A percentile compares a stretch with the other conserved stretches of the same genome.
Conservation (phyloP, 768 basidiomycete genomes). For the Cystobasidium ongulense region DNA sequence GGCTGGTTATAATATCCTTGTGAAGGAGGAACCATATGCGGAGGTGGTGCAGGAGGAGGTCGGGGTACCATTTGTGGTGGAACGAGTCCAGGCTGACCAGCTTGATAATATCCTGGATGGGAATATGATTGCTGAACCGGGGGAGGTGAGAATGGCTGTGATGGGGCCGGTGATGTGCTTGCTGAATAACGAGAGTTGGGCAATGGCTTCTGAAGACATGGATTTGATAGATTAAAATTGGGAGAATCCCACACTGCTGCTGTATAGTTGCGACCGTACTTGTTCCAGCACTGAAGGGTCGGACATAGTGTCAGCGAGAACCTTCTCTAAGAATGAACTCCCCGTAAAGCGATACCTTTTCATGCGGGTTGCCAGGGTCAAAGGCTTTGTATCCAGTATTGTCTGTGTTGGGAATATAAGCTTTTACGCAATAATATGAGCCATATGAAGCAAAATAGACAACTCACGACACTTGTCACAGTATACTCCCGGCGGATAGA, state of each 20-base stretch:
- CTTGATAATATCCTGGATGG: constrained; percentile 21
- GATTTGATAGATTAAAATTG: constrained; percentile 27
- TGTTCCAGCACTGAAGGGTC: constrained; percentile 20
- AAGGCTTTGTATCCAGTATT: constrained; percentile 28
- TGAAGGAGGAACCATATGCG: neutral
- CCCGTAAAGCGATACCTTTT: neutral
- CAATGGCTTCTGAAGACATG: constrained; percentile 21
- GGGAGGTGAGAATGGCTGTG: neutral
- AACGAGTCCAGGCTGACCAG: neutral
- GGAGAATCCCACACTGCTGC: constrained; percentile 5
- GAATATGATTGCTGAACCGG: neutral
- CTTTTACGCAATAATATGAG: neutral
- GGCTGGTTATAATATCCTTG: neutral
- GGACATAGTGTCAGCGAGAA: neutral
- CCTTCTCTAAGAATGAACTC: neutral
- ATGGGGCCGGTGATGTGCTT: neutral
- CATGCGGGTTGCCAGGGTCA: constrained; percentile 15
- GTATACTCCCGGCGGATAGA: constrained; percentile 4
- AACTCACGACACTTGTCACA: constrained; percentile 29
- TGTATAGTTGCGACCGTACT: constrained; percentile 17
- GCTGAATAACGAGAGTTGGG: constrained; percentile 20
- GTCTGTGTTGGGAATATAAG: neutral
- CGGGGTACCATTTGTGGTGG: neutral
- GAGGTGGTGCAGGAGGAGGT: neutral
- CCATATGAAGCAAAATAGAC: neutral